Percentiles rank a stretch among this genome's conserved stretches.
These are phyloP conservation scores for Vicia faba DNA, from an alignment of 306 rosid genomes.

Conservation along the genomic window DNA sequence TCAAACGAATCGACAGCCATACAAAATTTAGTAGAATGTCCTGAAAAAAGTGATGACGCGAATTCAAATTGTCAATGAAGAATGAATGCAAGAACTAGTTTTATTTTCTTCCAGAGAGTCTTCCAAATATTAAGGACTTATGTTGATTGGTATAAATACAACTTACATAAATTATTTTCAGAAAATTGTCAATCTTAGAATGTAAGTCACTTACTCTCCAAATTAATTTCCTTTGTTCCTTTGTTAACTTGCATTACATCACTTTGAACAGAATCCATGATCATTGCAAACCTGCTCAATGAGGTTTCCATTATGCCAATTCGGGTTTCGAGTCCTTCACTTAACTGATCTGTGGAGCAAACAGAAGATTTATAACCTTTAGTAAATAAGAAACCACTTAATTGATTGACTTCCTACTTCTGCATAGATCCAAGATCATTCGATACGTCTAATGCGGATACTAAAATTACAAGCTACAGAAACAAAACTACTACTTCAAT, in stretches of 20 bases:
- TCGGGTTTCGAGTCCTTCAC: slow-evolving; percentile 86
- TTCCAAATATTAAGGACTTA: no score
- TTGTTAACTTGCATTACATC: slow-evolving; percentile 82
- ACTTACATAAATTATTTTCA: slow-evolving; percentile 3
- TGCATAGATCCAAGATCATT: slow-evolving; percentile 19
- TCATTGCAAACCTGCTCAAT: slow-evolving; percentile 76
- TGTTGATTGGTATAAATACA: no score
- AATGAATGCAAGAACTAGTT: no score
- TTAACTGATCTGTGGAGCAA: slow-evolving; percentile 63
- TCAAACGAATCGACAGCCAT: no score
- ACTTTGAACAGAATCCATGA: slow-evolving; percentile 89
- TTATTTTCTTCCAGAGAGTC: no score
- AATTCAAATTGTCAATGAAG: no score
- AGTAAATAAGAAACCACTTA: slow-evolving; percentile 30
- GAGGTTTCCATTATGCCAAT: slow-evolving; percentile 86
- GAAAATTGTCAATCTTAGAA: slow-evolving; percentile 39
- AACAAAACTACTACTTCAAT: slow-evolving; percentile 27
- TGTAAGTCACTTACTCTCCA: slow-evolving; percentile 70
- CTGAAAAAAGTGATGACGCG: no score
- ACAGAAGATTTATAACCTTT: slow-evolving; percentile 26
- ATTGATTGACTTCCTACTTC: slow-evolving; percentile 24
- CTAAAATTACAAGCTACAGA: slow-evolving; percentile 7
- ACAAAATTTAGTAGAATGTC: no score
- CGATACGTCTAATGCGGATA: slow-evolving; percentile 12
- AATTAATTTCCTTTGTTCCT: slow-evolving; percentile 74